Evolutionary conservation across 2,329 filamentous ascomycete genomes (phyloP).

Genomic region (Clonostachys rhizophaga): DNA sequence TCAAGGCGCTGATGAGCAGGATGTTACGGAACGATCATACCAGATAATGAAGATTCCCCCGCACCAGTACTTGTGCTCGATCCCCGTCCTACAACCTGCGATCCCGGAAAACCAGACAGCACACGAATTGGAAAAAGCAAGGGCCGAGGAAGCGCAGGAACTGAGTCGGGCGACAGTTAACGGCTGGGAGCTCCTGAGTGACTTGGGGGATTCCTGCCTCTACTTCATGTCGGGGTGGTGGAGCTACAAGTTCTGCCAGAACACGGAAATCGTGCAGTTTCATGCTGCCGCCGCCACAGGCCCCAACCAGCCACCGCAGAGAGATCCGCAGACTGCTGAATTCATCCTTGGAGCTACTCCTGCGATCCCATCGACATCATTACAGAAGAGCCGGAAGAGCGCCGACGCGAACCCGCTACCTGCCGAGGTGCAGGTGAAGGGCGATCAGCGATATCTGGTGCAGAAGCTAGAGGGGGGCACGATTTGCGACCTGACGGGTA

Average conservation of each 20-base stretch:
- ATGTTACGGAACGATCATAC: conserved; percentile 37
- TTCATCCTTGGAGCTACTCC: conserved; percentile 67
- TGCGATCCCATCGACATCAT: conserved; percentile 17
- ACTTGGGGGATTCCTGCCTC: conserved; percentile 78
- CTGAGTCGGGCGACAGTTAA: conserved; percentile 70
- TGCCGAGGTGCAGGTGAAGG: conserved; percentile 73
- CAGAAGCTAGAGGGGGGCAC: conserved; percentile 79
- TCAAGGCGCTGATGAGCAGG: conserved; percentile 14
- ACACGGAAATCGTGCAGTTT: conserved; percentile 82
- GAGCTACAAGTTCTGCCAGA: conserved; percentile 95
- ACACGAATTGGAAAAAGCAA: conserved; percentile 49
- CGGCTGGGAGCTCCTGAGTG: conserved; percentile 75
- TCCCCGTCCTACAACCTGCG: conserved; percentile 63
- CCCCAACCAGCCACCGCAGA: conserved; percentile 68
- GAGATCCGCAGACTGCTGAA: conserved; percentile 71
- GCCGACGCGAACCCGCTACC: conserved; percentile 22
- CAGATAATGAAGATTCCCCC: conserved; percentile 70
- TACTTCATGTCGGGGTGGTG: conserved; percentile 87
- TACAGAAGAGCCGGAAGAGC: conserved; percentile 15
- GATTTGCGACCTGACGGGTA: conserved; percentile 78
- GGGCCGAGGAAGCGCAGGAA: conserved; percentile 76
- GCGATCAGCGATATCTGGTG: conserved; percentile 80
- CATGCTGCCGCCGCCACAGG: conserved; percentile 69
- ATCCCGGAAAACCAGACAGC: conserved; percentile 58
- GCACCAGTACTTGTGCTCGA: conserved; percentile 76